A percentile compares a stretch with the other conserved stretches of the same genome.
phyloP scores from a whole-genome alignment of 352 stramenopile genomes.

The Pelagophyceae sp. region DNA sequence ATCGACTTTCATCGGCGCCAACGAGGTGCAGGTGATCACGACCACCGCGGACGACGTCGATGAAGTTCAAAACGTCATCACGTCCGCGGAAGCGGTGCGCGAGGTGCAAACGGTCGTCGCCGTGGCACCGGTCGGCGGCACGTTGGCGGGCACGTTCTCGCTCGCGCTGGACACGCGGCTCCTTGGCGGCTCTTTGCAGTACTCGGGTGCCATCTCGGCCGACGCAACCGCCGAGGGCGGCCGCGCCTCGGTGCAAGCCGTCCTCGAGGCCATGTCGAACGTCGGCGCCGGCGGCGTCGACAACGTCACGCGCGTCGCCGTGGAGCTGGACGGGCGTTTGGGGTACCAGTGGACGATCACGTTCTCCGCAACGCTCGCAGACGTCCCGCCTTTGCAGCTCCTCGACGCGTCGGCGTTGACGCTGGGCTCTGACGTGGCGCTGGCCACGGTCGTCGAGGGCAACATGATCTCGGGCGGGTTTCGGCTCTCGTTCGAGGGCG shows the following conservation, averaged over 20 bases:
- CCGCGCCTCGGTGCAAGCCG: conserved; percentile 40
- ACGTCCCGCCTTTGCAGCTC: conserved; percentile 52
- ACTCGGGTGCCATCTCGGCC: conserved; percentile 74
- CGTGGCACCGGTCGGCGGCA: conserved; percentile 62
- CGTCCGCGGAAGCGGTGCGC: conserved; percentile 47
- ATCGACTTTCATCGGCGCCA: conserved; percentile 66
- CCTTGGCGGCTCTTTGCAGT: conserved; percentile 68
- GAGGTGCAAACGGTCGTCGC: conserved; percentile 68
- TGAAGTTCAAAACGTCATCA: conserved; percentile 73
- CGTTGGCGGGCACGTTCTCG: conserved; percentile 73
- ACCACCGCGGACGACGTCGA: conserved; percentile 67
- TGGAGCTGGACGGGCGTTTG: conserved; percentile 11
- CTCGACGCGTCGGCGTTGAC: conserved; percentile 41
- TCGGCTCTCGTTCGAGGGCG: conserved; percentile 55
- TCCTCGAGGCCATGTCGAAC: conserved; percentile 47
- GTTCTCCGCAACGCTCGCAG: conserved; percentile 52
- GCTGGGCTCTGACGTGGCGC: conserved; percentile 25
- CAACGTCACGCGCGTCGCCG: conserved; percentile 15
- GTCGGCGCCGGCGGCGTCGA: conserved; percentile 28
- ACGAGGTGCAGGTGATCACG: conserved; percentile 83
- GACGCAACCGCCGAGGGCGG: conserved; percentile 36
- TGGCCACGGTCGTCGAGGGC: conserved; percentile 46
- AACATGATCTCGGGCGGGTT: conserved; percentile 55
- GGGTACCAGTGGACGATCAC: conserved; percentile 55
- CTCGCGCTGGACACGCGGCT: conserved; percentile 74